Evolutionary conservation across 495 filamentous ascomycete genomes (phyloP), one percentile per base, ranked within the genome.

Genomic region (Penicillium angulare): DNA sequence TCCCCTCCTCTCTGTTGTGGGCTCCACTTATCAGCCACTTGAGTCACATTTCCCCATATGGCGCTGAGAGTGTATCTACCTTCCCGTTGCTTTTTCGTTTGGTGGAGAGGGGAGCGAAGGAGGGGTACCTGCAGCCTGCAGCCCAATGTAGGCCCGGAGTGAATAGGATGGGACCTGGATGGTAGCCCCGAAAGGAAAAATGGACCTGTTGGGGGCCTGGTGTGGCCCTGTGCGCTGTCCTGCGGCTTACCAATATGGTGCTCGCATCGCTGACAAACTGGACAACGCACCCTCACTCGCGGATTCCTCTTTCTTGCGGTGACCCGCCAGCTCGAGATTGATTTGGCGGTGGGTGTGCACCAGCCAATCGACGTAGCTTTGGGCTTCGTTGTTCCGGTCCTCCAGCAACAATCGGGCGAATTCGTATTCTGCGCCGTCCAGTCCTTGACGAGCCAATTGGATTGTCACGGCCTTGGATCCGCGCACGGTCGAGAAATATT

Each of bases 361-460:
- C 67, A 99, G 70, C 93, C 93, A 99, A 71, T 99, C 93, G 15
- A 97, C 93, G 72, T 99, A 97, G 57, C 87, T 92, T 68, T 92
- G 89, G 26, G 93, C 93, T 70, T 99, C 93, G 55, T 95, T 96
- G 68, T 97, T 97, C 55, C 93, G 80, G 64, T 99, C 93, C 72
- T 99, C 93, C 43, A 95, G 82, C 56, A 99, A 69, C 65, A 91
- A 72, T 34, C 90, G 75, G 33, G 95, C 93, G 72, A 97, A 99
- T 69, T 99, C 93, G 55, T 88, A 97, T 70, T 99, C 93, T 1
- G 91, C 89, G 0, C 93, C 93, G 60, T 99, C 93, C 2, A 97
- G 74, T 0, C 92, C 91, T 71, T 99, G 93, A 21, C 93, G 77
- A 6, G 93, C 93, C 21, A 99, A 67, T 71, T 99, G 93, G 42